Conservation (phyloP, 495 filamentous ascomycete species). For the Penicillium pancosmium region DNA sequence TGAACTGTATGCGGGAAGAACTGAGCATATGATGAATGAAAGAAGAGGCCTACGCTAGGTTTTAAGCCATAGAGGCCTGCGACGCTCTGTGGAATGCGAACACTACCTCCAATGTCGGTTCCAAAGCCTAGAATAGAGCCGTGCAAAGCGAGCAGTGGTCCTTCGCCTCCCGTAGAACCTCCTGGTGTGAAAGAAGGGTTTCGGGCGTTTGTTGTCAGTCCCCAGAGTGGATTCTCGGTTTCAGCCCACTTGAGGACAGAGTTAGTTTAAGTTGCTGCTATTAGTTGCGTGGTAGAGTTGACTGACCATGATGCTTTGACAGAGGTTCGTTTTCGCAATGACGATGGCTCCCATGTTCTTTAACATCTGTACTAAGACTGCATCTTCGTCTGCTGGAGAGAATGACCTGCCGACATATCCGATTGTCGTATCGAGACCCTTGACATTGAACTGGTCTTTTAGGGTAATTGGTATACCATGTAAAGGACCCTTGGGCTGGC, state of each 20-base stretch:
- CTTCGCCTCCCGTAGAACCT: conserved; percentile 68
- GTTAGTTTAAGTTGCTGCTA: not conserved
- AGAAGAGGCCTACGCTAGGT: conserved; percentile 45
- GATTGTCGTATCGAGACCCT: conserved; percentile 58
- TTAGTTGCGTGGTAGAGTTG: not conserved
- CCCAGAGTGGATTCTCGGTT: conserved; percentile 58
- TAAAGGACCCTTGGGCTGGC: conserved; percentile 57
- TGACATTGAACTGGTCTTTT: conserved; percentile 70
- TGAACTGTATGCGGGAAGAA: not conserved
- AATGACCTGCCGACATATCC: conserved; percentile 60
- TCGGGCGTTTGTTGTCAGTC: conserved; percentile 53
- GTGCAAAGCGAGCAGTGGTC: conserved; percentile 58
- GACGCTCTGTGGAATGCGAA: conserved; percentile 58
- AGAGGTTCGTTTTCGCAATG: conserved; percentile 63
- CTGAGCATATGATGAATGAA: not conserved
- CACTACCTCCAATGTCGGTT: conserved; percentile 64
- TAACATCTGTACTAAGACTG: conserved; percentile 49
- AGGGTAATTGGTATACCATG: conserved; percentile 67
- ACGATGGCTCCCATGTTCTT: conserved; percentile 55
- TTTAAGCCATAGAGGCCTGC: conserved; percentile 60
- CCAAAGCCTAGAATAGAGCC: conserved; percentile 68
- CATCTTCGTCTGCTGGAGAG: conserved; percentile 52
- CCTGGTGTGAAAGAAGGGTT: conserved; percentile 53
- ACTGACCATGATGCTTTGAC: conserved; percentile 55
- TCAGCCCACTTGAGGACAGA: conserved; percentile 44